Evolutionary conservation across 768 basidiomycete species (phyloP), one percentile per base, ranked within the genome.

Genomic region (Asterophora lycoperdoides): DNA sequence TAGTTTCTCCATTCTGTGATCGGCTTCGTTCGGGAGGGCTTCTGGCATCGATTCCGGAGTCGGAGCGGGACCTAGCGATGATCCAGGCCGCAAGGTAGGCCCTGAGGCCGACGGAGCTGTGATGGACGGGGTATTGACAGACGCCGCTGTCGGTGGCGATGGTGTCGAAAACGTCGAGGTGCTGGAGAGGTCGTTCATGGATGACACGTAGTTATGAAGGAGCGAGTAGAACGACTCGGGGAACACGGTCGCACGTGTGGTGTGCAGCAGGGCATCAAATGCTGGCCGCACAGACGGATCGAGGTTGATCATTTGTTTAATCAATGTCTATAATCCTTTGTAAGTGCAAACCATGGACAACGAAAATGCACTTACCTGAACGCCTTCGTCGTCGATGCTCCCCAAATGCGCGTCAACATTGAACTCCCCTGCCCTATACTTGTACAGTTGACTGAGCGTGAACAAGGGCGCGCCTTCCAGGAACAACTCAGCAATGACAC

Each of bases 161-260:
- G 68, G 52, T 11, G 60, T 61, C 8, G 69, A 49, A 49, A 78
- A 77, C 2, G 79, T 72, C 1, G 76, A 65, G 1, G 71, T 65
- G 13, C 74, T 59, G 2, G 81, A 72, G 10, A 81, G 70, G 52
- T 92, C 88, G 62, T 87, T 87, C 56, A 90, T 73, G 1, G 90
- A 84, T 3, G 84, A 78, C 48, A 90, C 79, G 56, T 96, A 97
- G 57, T 88, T 89, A 63, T 94, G 89, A 8, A 98, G 75, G 69
- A 95, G 97, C 2, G 92, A 87, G 68, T 96, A 97, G 67, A 98
- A 98, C 26, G 81, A 83, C 58, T 94, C 92, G 0, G 95, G 93
- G 54, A 98, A 89, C 40, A 94, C 84, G 8, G 77, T 76, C 0
- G 83, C 89, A 38, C 91, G 79, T 3, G 83, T 86, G 1, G 74